Conservation (phyloP, 331 rosid species). For the Malus hybrid region DNA sequence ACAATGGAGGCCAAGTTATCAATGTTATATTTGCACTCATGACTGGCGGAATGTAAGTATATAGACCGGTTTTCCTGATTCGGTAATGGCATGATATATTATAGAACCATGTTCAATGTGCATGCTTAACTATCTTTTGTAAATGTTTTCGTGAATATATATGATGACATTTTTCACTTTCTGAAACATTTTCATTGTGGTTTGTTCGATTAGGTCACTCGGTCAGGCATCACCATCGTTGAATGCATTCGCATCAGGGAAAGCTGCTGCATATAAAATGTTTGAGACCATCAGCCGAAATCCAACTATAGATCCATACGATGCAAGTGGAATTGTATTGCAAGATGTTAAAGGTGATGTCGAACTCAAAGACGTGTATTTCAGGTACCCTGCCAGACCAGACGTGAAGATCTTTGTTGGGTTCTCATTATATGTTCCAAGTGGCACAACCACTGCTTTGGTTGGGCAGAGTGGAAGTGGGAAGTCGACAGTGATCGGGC, state of each 20-base stretch:
- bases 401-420: slow-evolving; percentile 74
- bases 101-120: background rate
- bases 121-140: background rate
- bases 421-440: slow-evolving; percentile 59
- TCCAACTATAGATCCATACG: slow-evolving; percentile 66
- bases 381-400: slow-evolving; percentile 79
- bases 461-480: slow-evolving; percentile 99
- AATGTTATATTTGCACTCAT: slow-evolving; percentile 59
- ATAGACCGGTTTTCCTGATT: background rate
- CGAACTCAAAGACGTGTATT: slow-evolving; percentile 68
- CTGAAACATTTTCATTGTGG: background rate
- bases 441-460: slow-evolving; percentile 68
- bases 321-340: slow-evolving; percentile 46
- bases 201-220: slow-evolving; percentile 32
- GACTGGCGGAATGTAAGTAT: slow-evolving; percentile 85
- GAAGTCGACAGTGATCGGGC: slow-evolving; percentile 70
- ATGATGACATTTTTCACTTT: background rate
- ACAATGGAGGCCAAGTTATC: slow-evolving; percentile 67
- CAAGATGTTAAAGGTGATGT: slow-evolving; percentile 66
- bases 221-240: slow-evolving; percentile 78
- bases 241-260: slow-evolving; percentile 81
- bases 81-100: background rate
- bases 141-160: background rate
- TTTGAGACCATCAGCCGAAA: slow-evolving; percentile 65
- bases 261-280: slow-evolving; percentile 91